Evolutionary conservation across 441 rosid species (phyloP), one percentile per base, ranked within the genome.

Genomic region (Mallotus repandus): DNA sequence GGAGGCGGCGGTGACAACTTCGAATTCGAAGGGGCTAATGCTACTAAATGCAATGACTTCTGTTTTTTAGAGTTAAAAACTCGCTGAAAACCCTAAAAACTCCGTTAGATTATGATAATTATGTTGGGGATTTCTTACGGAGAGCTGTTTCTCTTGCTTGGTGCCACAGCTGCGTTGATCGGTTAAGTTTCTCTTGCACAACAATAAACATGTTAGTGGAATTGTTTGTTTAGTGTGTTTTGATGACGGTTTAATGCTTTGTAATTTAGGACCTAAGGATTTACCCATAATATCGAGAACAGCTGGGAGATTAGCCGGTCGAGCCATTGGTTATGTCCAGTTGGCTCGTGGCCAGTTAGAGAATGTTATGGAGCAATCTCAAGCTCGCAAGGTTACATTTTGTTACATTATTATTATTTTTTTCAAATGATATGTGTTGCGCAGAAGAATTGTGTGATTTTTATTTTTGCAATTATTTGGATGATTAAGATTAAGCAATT

Each of bases 91-190:
- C 32, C 32, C 32, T 29, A 29, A 29, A 29, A 29, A 29, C 32
- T 29, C 32, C 32, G 2, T 29, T 29, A 29, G 32, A 29, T 29
- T 29, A 29, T n/a, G 21, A 57, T 9, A 48, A 46, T 25, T 2
- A 89, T 94, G 97, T 67, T 92, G 10, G 97, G 98, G 29, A 80
- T 94, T 50, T 90, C 97, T 48, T 92, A 92, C 54, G 95, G 97
- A 25, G 92, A 92, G 83, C 73, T 94, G 41, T 83, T 94, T 75
- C 81, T 94, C 50, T 72, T 89, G 79, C 75, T 94, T 5, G 98
- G 94, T 15, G 89, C 89, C 18, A 83, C 94, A 1, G 94, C 94
- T 41, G 93, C 94, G 63, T 83, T 91, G 54, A 89, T 91, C 35
- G 98, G 98, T 90, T 16, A 12, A n/a, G 16, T 57, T 41, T 19